A percentile compares a stretch with the other conserved stretches of the same genome.
Conservation (phyloP, 2,329 filamentous ascomycete genomes). For the Ophiognomonia clavigignenti-juglandacearum region DNA sequence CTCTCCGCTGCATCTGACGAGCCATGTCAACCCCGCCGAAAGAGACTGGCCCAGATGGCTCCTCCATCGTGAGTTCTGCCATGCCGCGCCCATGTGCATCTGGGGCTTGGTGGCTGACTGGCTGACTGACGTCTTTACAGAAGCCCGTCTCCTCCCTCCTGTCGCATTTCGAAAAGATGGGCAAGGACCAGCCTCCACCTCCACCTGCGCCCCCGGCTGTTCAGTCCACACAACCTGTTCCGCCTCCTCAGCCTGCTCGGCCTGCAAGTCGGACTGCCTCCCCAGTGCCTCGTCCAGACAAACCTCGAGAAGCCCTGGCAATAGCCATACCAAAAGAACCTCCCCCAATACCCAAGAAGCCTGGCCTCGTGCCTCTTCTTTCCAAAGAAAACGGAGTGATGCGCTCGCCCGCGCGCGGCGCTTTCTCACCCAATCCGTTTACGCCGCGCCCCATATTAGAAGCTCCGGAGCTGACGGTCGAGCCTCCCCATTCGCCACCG, state of each 20-base stretch:
- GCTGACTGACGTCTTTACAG: constrained; percentile 40
- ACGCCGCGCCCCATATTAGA: constrained; percentile 42
- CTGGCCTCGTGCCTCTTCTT: constrained; percentile 13
- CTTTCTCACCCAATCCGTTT: constrained; percentile 39
- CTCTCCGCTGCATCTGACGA: constrained; percentile 3
- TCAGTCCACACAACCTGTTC: too few relatives aligned
- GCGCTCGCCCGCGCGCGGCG: constrained; percentile 21
- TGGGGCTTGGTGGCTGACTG: constrained; percentile 7
- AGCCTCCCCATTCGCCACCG: constrained; percentile 66
- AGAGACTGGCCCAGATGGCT: constrained; percentile 59
- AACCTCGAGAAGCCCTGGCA: constrained; percentile 30
- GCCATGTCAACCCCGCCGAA: constrained; percentile 14
- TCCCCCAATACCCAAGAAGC: constrained; percentile 30
- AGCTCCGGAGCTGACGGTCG: constrained; percentile 58
- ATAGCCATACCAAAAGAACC: constrained; percentile 32
- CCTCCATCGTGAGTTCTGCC: constrained; percentile 64
- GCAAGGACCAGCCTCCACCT: constrained; percentile 35
- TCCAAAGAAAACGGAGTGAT: constrained; percentile 19
- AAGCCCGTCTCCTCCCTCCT: constrained; percentile 78
- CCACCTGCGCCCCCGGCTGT: too few relatives aligned
- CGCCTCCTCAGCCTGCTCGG: constrained; percentile 31
- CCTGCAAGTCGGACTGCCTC: constrained; percentile 29
- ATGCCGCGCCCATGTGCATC: constrained; percentile 9
- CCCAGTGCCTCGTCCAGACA: constrained; percentile 34
- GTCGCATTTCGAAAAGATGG: constrained; percentile 77